Base-by-base conservation (phyloP, 2,329 filamentous ascomycete species). In the Penicillium aurantiogriseum region DNA sequence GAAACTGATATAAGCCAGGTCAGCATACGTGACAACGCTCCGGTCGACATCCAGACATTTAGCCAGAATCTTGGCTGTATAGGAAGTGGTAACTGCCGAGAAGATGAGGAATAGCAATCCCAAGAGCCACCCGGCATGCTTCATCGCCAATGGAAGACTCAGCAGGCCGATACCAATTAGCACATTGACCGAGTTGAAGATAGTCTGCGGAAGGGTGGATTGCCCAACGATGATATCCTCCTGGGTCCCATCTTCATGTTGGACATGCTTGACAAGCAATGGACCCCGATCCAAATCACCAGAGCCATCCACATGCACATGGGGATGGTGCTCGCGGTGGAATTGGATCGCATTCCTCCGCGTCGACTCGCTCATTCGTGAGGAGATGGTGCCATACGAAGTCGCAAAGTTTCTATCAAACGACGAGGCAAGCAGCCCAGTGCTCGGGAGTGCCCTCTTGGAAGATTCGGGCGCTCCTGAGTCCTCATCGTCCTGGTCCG, bases 151-250 rank as follows among this genome's bases (percentile, higher is more conserved):
- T 6, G 93, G 94, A 53, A 99, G 79, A 74, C 91, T 95, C 50
- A 99, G 81, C 31, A 99, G 79, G 0, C 93, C 93, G 31, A 99
- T 88, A 17, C 92, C 92, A 60, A 97, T 93, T 58, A 97, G 79
- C 50, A 95, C 91, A 64, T 96, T 96, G 71, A 93, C 93, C 3
- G 91, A 95, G 76, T 99, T 99, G 81, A 97, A 96, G 61, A 97
- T 84, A 7, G 93, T 97, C 77, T 97, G 93, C 0, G 92, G 92
- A 17, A 97, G 81, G 1, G 93, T 99, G n/a, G 91, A 96, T 77
- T 95, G 92, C 39, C 93, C 93, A 60, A 96, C 89, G 2, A 96
- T 87, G 2, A 93, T 84, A 65, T 93, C 84, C 55, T 96, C 85
- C 47, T 93, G 84, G 69, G 88, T 91, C 42, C 94, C 91, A 64